Conservation (phyloP, 2,329 filamentous ascomycete genomes). For the Penicillium glabrum region DNA sequence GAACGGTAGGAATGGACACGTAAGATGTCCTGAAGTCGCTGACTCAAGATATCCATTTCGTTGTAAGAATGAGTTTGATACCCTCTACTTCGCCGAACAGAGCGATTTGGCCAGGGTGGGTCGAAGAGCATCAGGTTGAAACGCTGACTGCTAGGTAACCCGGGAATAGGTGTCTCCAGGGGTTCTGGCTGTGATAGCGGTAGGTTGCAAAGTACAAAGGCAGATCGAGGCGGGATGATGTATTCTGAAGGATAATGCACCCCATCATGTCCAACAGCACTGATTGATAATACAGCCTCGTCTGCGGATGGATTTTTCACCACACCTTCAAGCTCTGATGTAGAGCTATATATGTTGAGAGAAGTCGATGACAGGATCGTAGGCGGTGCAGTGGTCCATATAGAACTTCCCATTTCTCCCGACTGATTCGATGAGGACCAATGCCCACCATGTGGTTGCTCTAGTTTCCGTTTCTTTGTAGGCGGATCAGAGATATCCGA, state of each 20-base stretch:
- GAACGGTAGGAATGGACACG: constrained; percentile 41
- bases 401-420: not conserved
- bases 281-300: constrained; percentile 9
- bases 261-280: not conserved
- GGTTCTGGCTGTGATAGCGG: constrained; percentile 18
- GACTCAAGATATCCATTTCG: constrained; percentile 29
- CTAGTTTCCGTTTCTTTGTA: not conserved
- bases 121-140: constrained; percentile 63
- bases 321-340: constrained; percentile 23
- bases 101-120: constrained; percentile 64
- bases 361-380: constrained; percentile 33
- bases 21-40: constrained; percentile 46
- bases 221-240: constrained; percentile 50
- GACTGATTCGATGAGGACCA: not conserved
- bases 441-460: not conserved
- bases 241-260: constrained; percentile 11
- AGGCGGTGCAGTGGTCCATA: constrained; percentile 21
- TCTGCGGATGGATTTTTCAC: constrained; percentile 33
- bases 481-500: not conserved
- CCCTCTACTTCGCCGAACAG: constrained; percentile 53
- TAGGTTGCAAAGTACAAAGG: constrained; percentile 46
- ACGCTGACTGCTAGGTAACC: constrained; percentile 29
- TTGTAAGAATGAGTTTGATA: constrained; percentile 42
- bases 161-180: constrained; percentile 23
- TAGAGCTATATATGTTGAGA: constrained; percentile 29